These are phyloP conservation scores for Pachysolen tannophilus DNA, from an alignment of 805 yeast species.

Conservation along the genomic window DNA sequence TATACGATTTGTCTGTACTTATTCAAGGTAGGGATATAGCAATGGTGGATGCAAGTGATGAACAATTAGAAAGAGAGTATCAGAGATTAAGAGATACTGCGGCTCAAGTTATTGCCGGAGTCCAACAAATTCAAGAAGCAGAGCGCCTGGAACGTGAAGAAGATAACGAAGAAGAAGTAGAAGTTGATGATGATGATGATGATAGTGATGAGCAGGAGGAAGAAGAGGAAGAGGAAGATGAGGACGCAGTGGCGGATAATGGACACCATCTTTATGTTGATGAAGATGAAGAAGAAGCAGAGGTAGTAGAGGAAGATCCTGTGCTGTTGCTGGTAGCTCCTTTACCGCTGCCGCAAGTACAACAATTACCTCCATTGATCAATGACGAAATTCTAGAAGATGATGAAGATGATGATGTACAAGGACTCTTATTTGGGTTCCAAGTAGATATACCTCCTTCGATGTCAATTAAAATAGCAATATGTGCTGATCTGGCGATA, in stretches of 20 bases:
- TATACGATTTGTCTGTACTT: constrained; percentile 2
- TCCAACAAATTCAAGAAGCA: constrained; percentile 1
- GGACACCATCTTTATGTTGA: constrained; percentile 8
- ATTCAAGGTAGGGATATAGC: constrained; percentile 1
- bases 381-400: too few species aligned
- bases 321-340: too few species aligned
- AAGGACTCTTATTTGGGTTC: too few species aligned
- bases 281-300: constrained; percentile 16
- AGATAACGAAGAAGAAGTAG: constrained; percentile 9
- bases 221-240: constrained; percentile 9
- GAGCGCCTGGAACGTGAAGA: constrained; percentile 8
- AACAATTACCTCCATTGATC: too few species aligned
- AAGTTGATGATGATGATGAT: constrained; percentile 14
- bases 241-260: too few species aligned
- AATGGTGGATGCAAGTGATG: constrained; percentile 1
- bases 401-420: too few species aligned
- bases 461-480: too few species aligned
- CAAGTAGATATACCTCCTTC: too few species aligned
- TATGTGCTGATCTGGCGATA: too few species aligned
- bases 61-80: constrained; percentile 3
- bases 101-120: neutral
- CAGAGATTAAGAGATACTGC: constrained; percentile 1
- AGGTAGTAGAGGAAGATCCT: too few species aligned
- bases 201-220: constrained; percentile 2
- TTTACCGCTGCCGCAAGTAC: too few species aligned